These are phyloP conservation scores for Stephanocyclus meneghinianus DNA, from an alignment of 352 stramenopile species.

Conservation along the genomic window DNA sequence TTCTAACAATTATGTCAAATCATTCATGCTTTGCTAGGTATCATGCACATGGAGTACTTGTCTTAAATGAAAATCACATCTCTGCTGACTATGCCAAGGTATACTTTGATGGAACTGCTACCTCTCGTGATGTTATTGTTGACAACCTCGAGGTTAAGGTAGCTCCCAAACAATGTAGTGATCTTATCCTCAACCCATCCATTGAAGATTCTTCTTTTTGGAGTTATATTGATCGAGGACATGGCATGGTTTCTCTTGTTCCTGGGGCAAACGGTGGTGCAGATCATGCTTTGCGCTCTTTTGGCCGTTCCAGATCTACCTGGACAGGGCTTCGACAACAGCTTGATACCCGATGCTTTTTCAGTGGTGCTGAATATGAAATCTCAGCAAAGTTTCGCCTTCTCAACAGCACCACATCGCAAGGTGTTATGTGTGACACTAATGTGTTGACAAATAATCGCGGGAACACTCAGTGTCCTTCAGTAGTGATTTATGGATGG, in stretches of 20 bases:
- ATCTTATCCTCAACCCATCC: constrained; percentile 51
- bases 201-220: constrained; percentile 44
- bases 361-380: constrained; percentile 37
- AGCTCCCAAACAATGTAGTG: constrained; percentile 37
- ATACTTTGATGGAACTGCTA: constrained; percentile 46
- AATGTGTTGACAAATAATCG: constrained; percentile 32
- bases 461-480: constrained; percentile 38
- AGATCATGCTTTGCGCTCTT: constrained; percentile 50
- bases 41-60: constrained; percentile 41
- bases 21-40: constrained; percentile 29
- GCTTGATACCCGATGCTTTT: constrained; percentile 54
- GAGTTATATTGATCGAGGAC: constrained; percentile 30
- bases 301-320: constrained; percentile 7
- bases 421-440: constrained; percentile 43
- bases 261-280: constrained; percentile 33
- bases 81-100: constrained; percentile 38
- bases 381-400: constrained; percentile 58
- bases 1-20: not conserved
- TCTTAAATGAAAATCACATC: constrained; percentile 26
- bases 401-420: constrained; percentile 32
- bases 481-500: constrained; percentile 43
- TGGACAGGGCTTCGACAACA: constrained; percentile 43
- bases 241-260: constrained; percentile 37
- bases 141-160: constrained; percentile 46
- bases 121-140: constrained; percentile 41